Evolutionary conservation across 208 protist species (phyloP).

Genomic region (Novymonas esmeraldas): DNA sequence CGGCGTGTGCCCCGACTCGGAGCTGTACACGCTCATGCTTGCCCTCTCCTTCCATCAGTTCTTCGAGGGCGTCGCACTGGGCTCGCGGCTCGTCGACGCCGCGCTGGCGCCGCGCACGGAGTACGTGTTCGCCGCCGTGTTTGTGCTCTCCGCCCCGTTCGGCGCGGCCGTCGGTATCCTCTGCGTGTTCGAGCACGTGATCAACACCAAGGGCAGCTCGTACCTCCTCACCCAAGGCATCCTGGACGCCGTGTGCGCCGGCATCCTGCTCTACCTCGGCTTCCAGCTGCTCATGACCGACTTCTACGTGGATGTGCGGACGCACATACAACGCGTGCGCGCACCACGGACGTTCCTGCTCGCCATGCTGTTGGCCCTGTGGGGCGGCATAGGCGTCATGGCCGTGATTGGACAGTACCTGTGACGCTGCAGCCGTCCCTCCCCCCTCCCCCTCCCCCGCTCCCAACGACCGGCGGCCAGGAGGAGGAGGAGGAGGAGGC

Average conservation of each 20-base stretch:
- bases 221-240: constrained; percentile 57
- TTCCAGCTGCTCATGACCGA: constrained; percentile 59
- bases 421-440: constrained; percentile 4
- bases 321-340: constrained; percentile 10
- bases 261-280: constrained; percentile 71
- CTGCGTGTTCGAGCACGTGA: constrained; percentile 24
- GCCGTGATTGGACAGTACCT: constrained; percentile 33
- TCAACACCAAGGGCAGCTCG: constrained; percentile 30
- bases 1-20: constrained; percentile 45
- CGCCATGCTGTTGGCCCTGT: constrained; percentile 48
- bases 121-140: constrained; percentile 41
- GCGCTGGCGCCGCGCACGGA: constrained; percentile 35
- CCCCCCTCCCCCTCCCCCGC: not conserved
- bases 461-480: not conserved
- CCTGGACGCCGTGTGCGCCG: constrained; percentile 52
- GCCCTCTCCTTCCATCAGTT: constrained; percentile 76
- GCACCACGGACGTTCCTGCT: constrained; percentile 8
- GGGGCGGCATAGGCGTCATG: constrained; percentile 53
- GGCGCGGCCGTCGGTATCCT: constrained; percentile 39
- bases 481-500: too few relatives aligned
- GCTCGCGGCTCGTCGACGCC: constrained; percentile 55
- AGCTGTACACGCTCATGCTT: constrained; percentile 44
- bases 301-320: constrained; percentile 49
- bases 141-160: constrained; percentile 59
- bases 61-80: constrained; percentile 70